Base-by-base conservation (phyloP, 2,329 filamentous ascomycete species). In the Fusarium kyushuense region DNA sequence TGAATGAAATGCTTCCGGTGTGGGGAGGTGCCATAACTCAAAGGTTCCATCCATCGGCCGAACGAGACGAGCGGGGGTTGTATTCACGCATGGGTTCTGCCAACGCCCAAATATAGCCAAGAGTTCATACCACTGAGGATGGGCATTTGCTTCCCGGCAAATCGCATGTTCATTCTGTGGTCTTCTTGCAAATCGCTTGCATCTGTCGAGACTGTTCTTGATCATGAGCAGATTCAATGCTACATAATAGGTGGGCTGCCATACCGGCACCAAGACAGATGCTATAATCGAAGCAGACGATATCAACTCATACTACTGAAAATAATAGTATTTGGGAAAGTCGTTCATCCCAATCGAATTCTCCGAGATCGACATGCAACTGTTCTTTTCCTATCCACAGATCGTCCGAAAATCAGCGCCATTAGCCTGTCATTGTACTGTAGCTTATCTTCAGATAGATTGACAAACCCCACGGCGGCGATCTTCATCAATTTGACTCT, bases 281-380 rank as follows among this genome's bases (percentile, higher is more conserved):
- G 29, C 43, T 58, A 35, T 47, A 36, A 53, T 52, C 35, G 29
- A 32, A 62, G 21, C 41, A 45, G 29, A 17, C 42, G 23, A 25
- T 41, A n/a, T 23, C 27, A 51, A 41, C 35, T 54, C 36, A 52
- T 65, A 43, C 30, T 38, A 38, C 32, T 51, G 38, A 35, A 59
- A 13, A 16, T 16, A 35, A 62, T 58, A 40, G 47, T 30, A 41
- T 53, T 67, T 48, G 25, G 23, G 36, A 45, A 57, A 54, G 35
- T 54, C 45, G 42, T 49, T 38, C 6, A 40, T 23, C 14, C 21
- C 48, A 52, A 69, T 69, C n/a, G 12, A 66, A 68, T 66, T 66
- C 65, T 68, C 65, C 43, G 65, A 53, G 66, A 69, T 69, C 57
- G 53, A 53, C 66, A 69, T 58, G 66, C 51, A 51, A 53, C 52